Percentiles rank a stretch among this genome's conserved stretches.
Conservation (phyloP, 2,329 filamentous ascomycete genomes). For the Cladosporium halotolerans region DNA sequence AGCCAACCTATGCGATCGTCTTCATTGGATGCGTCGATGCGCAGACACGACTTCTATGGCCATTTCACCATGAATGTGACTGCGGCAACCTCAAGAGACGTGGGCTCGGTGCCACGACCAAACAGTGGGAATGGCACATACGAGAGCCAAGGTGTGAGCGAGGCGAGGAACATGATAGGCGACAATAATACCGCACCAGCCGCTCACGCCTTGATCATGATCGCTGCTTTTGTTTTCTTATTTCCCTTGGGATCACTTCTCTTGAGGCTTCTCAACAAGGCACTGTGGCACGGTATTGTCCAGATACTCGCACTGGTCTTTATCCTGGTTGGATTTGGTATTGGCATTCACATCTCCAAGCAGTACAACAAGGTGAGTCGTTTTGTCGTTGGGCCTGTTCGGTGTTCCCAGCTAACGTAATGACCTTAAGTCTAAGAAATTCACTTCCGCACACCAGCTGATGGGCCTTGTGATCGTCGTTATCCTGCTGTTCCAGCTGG, state of each 20-base stretch:
- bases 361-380: conserved; percentile 26
- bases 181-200: conserved; percentile 21
- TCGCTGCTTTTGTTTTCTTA: conserved; percentile 28
- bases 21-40: conserved; percentile 26
- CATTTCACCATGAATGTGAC: conserved; percentile 36
- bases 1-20: conserved; percentile 23
- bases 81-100: conserved; percentile 25
- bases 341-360: conserved; percentile 37
- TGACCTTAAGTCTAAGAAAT: conserved; percentile 12
- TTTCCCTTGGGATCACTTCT: conserved; percentile 31
- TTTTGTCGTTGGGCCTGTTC: conserved; percentile 23
- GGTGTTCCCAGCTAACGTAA: not conserved
- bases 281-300: conserved; percentile 36
- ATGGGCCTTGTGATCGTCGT: conserved; percentile 51
- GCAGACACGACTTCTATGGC: conserved; percentile 32
- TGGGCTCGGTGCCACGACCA: conserved; percentile 27
- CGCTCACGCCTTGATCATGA: conserved; percentile 29
- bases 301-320: conserved; percentile 33
- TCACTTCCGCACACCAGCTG: conserved; percentile 46
- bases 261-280: conserved; percentile 33
- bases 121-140: conserved; percentile 11
- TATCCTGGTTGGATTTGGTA: conserved; percentile 31
- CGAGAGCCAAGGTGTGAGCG: conserved; percentile 17
- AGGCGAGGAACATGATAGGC: conserved; percentile 16
- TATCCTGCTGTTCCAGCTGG: conserved; percentile 48